Conservation (phyloP, 805 yeast genomes). For the Candida mattraensis region DNA sequence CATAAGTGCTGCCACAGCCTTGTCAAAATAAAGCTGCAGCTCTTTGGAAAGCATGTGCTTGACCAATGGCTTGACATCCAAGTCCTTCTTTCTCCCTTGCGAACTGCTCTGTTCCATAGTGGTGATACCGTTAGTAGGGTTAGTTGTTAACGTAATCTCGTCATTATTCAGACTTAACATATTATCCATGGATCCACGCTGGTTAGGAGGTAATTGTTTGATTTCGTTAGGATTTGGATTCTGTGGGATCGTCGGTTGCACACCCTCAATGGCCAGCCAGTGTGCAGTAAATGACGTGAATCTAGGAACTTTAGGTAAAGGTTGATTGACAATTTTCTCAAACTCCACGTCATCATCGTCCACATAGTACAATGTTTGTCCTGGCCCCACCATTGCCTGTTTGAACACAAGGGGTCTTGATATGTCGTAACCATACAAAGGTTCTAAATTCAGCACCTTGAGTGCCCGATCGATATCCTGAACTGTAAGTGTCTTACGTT, state of each 20-base stretch:
- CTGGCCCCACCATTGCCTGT: conserved; percentile 87
- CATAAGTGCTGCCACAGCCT: conserved; percentile 76
- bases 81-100: conserved; percentile 41
- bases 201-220: conserved; percentile 69
- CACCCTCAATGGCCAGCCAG: conserved; percentile 98
- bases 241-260: conserved; percentile 96
- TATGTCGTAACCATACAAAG: conserved; percentile 83
- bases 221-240: conserved; percentile 86
- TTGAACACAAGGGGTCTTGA: conserved; percentile 71
- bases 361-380: conserved; percentile 88
- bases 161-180: conserved; percentile 53
- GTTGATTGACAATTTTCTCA: conserved; percentile 89
- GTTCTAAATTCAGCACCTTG: conserved; percentile 86
- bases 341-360: conserved; percentile 93
- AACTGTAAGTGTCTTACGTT: conserved; percentile 77
- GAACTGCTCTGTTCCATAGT: conserved; percentile 28
- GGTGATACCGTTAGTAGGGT: conserved; percentile 30
- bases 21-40: conserved; percentile 88
- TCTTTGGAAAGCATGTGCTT: conserved; percentile 95
- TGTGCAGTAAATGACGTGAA: conserved; percentile 90
- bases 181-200: conserved; percentile 80
- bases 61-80: conserved; percentile 81
- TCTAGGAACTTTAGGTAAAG: conserved; percentile 93
- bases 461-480: conserved; percentile 81
- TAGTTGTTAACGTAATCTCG: conserved; percentile 32